Percentiles rank a stretch among this genome's conserved stretches.
Evolutionary conservation across 176 grass and related monocot genomes (phyloP).

Genomic region (Thalia dealbata): DNA sequence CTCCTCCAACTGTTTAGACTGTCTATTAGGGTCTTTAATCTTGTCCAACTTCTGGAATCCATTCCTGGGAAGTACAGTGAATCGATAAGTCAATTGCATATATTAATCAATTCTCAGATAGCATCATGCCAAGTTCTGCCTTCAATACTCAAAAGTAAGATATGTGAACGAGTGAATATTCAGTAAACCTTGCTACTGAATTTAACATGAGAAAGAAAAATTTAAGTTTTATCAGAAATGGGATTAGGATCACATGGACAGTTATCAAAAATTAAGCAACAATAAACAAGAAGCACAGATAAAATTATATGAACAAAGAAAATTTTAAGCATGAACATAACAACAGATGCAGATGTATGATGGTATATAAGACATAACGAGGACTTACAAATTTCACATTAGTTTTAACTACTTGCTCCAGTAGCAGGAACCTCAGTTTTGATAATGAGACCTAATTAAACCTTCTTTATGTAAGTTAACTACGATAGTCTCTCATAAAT

Average conservation of each 20-base stretch:
- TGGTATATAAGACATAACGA: not conserved
- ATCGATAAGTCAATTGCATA: not conserved
- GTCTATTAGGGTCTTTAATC: constrained; percentile 91
- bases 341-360: not conserved
- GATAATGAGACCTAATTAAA: not conserved
- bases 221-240: not conserved
- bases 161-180: not conserved
- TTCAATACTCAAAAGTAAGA: not conserved
- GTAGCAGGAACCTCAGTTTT: not conserved
- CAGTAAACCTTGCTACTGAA: not conserved
- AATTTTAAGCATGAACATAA: not conserved
- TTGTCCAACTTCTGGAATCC: constrained; percentile 98
- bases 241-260: not conserved
- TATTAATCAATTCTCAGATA: not conserved
- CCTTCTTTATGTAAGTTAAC: not conserved
- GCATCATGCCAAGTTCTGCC: not conserved
- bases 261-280: not conserved
- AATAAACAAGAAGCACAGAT: not conserved
- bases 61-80: constrained; percentile 44
- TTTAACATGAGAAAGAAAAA: not conserved
- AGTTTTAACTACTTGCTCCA: not conserved
- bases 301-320: not conserved
- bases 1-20: constrained; percentile 83
- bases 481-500: not conserved
- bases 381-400: not conserved